Base-by-base conservation (phyloP, 2,329 filamentous ascomycete species). In the Fusarium buxicola region DNA sequence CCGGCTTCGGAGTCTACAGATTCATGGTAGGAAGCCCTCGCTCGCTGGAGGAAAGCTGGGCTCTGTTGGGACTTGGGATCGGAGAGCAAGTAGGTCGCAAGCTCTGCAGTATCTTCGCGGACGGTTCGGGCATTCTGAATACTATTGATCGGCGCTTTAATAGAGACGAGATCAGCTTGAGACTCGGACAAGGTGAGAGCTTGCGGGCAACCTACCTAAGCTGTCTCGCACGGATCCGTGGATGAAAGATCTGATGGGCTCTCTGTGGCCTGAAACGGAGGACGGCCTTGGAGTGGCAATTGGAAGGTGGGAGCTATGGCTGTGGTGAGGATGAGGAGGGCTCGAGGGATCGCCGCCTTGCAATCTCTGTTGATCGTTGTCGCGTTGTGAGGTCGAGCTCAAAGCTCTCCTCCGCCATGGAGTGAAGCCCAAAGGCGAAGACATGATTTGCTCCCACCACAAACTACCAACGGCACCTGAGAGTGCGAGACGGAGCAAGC, bases 21-120 rank as follows among this genome's bases (percentile, higher is more conserved):
- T 28, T 76, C 74, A 12, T 73, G 71, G 15, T 70, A 44, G 2
- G 73, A 75, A 12, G 68, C 51, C 56, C 75, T 70, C 8, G 69
- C 63, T 34, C 75, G 73, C 21, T 75, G 73, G n/a, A 86, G 75
- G 56, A 86, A 83, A 9, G 80, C 77, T 5, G 81, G 76, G 58
- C 74, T 79, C 38, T 75, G 77, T 38, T 74, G 69, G 55, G 78
- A 74, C 55, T 82, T 77, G 68, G 84, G 83, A 68, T 91, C 87
- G 34, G 89, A 89, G 25, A 97, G 84, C 45, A 92, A 89, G 73
- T 94, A 92, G 15, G 87, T 92, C 38, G 93, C 93, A 54, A 97
- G 82, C 76, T 96, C 92, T 47, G 92, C 92, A 3, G 93, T 96
- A 73, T 95, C 90, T 76, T 95, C 89, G 63, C 93, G 89, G 35